phyloP scores from a whole-genome alignment of 768 basidiomycete species.

The Tricholoma matsutake region DNA sequence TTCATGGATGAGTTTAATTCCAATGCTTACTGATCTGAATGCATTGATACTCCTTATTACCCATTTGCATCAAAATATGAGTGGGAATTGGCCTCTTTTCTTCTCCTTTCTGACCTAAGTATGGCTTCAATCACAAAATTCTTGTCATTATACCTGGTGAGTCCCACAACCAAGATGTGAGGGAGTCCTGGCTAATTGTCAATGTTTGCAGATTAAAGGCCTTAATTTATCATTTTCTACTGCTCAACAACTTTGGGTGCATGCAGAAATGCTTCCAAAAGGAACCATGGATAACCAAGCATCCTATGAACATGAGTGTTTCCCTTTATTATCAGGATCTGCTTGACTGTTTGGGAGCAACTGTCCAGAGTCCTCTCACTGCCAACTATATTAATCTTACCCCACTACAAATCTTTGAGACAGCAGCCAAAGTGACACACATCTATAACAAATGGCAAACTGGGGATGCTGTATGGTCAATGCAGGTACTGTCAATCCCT shows the following conservation, averaged over 20 bases:
- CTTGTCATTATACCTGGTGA: no score
- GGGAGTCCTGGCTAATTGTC: no score
- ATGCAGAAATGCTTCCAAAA: neutral
- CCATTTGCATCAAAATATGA: no score
- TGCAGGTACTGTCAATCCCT: neutral
- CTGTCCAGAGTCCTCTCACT: constrained; percentile 24
- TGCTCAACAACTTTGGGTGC: neutral
- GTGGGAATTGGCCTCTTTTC: no score
- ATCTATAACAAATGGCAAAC: neutral
- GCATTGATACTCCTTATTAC: no score
- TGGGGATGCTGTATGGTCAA: neutral
- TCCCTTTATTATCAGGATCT: neutral
- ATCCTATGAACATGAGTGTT: neutral
- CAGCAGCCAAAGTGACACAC: constrained; percentile 7
- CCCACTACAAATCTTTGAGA: constrained; percentile 12
- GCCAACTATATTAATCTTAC: constrained; percentile 22
- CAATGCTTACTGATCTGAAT: no score
- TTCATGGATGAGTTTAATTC: no score
- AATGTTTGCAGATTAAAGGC: no score
- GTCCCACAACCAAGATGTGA: no score
- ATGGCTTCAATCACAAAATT: no score
- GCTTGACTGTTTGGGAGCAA: constrained; percentile 24
- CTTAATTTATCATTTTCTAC: neutral
- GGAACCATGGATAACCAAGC: neutral
- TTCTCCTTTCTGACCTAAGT: no score